Evolutionary conservation across 1,284 basidiomycete species (phyloP).

Genomic region (Farysia itapuensis): DNA sequence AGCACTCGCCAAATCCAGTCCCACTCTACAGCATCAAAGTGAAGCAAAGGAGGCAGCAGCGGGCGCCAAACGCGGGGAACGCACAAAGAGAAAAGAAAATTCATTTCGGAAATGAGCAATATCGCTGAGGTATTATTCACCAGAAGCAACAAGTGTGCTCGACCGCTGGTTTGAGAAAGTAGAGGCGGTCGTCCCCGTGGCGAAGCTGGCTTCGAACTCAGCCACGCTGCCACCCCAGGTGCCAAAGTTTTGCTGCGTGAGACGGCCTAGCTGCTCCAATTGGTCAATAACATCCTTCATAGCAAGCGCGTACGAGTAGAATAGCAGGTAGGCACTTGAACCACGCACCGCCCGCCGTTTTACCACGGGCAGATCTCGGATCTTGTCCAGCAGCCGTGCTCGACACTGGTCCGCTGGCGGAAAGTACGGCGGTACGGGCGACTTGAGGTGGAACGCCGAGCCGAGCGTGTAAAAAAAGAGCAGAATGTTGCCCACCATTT

Average conservation of each 20-base stretch:
- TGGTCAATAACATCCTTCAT: conserved; percentile 66
- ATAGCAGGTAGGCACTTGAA: conserved; percentile 77
- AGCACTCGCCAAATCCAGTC: too few relatives aligned
- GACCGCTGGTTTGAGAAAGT: background rate
- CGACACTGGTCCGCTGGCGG: conserved; percentile 85
- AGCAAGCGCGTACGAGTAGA: conserved; percentile 88
- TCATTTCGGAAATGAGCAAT: too few relatives aligned
- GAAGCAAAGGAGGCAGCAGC: too few relatives aligned
- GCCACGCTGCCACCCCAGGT: conserved; percentile 44
- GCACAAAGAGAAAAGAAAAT: too few relatives aligned
- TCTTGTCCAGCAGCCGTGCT: conserved; percentile 67
- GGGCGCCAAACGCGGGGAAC: too few relatives aligned
- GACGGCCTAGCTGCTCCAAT: conserved; percentile 32
- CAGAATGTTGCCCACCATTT: conserved; percentile 87
- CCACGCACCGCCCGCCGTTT: conserved; percentile 65
- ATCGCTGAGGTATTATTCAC: too few relatives aligned
- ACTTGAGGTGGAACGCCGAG: conserved; percentile 81
- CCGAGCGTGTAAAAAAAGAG: conserved; percentile 86
- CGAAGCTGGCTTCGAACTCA: conserved; percentile 44
- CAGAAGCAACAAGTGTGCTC: background rate
- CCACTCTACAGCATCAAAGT: too few relatives aligned
- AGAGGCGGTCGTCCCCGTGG: too few relatives aligned
- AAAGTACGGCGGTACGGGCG: conserved; percentile 88
- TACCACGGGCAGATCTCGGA: conserved; percentile 73
- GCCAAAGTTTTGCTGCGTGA: conserved; percentile 50